A percentile compares a stretch with the other conserved stretches of the same genome.
These are phyloP conservation scores for Cercospora nicotianae DNA, from an alignment of 2,329 filamentous ascomycete species.

Conservation along the genomic window DNA sequence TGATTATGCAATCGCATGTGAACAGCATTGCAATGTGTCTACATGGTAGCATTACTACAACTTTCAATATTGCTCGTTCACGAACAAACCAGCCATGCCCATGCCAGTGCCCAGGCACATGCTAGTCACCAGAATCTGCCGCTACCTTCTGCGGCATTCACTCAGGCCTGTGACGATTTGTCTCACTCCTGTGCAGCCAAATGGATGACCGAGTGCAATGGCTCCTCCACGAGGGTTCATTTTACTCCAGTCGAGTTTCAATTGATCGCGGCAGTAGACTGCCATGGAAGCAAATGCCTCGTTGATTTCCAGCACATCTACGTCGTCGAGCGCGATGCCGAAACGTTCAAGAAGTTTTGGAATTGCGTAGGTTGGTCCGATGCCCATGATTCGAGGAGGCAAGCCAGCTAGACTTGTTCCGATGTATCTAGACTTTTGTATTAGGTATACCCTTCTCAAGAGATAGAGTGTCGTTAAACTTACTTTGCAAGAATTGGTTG, in stretches of 20 bases:
- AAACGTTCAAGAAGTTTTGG: slow-evolving; percentile 66
- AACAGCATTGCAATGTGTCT: too few species aligned
- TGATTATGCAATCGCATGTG: too few species aligned
- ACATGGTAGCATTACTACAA: too few species aligned
- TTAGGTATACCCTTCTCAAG: neutral
- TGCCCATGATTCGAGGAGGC: slow-evolving; percentile 85
- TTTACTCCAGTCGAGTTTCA: slow-evolving; percentile 66
- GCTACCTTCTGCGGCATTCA: slow-evolving; percentile 63
- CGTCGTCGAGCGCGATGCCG: slow-evolving; percentile 52
- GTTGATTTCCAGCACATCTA: slow-evolving; percentile 89
- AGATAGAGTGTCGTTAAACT: slow-evolving; percentile 37
- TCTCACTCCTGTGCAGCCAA: slow-evolving; percentile 81
- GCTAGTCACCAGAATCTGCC: slow-evolving; percentile 77
- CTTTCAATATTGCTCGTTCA: neutral
- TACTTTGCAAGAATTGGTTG: slow-evolving; percentile 76
- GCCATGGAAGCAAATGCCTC: slow-evolving; percentile 69
- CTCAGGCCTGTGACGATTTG: slow-evolving; percentile 73
- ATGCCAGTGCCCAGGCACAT: slow-evolving; percentile 67
- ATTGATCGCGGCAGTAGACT: slow-evolving; percentile 67
- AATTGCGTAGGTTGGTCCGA: slow-evolving; percentile 81
- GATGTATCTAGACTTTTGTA: slow-evolving; percentile 36
- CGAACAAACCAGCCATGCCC: slow-evolving; percentile 33
- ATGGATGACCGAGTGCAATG: slow-evolving; percentile 79
- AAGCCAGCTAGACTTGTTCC: slow-evolving; percentile 59
- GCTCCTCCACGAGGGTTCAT: slow-evolving; percentile 91